Evolutionary conservation across 345 rosid species (phyloP), one percentile per base, ranked within the genome.

Genomic region (Pistacia atlantica): DNA sequence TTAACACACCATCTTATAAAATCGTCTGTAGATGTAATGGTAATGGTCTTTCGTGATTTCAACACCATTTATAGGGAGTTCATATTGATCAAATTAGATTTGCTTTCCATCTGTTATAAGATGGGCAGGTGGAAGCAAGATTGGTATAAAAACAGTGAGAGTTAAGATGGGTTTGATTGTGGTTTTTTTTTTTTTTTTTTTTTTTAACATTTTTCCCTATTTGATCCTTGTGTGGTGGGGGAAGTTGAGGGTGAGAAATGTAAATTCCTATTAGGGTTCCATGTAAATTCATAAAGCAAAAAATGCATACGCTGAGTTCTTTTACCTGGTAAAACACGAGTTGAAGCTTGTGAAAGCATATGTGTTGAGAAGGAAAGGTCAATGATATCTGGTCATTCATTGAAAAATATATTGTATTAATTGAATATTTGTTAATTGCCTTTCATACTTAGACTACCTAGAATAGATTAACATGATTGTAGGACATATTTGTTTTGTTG

Each of bases 191-290:
- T 25, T 61, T 71, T 51, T 68, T 9, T 48, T 57, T 75, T 56
- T 22, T 22, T 22, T 22, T 22, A 22, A 22, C 8, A 45, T 2
- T 59, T 67, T 69, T 57, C 65, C 80, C 37, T 48, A 67, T 76
- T 77, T 80, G 77, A 77, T 54, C 66, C 56, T 76, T 79, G 80
- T 74, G 81, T 77, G 77, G 80, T 71, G 82, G 82, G 84, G 81
- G 81, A n/a, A 82, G 68, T 71, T 84, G 85, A 78, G 77, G 84
- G 72, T 78, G 84, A 75, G 84, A 85, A 90, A 77, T 90, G 93
- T 90, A 90, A 81, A 90, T 90, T 84, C 86, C 48, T 77, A 78
- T 81, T 85, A 83, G 89, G 85, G 74, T 83, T 52, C 74, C 73
- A 65, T 80, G 81, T 83, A 83, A 83, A 83, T 80, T 77, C 80